Percentiles rank a stretch among this genome's conserved stretches.
Conservation (phyloP, 768 basidiomycete genomes). For the Crassisporium funariophilum region DNA sequence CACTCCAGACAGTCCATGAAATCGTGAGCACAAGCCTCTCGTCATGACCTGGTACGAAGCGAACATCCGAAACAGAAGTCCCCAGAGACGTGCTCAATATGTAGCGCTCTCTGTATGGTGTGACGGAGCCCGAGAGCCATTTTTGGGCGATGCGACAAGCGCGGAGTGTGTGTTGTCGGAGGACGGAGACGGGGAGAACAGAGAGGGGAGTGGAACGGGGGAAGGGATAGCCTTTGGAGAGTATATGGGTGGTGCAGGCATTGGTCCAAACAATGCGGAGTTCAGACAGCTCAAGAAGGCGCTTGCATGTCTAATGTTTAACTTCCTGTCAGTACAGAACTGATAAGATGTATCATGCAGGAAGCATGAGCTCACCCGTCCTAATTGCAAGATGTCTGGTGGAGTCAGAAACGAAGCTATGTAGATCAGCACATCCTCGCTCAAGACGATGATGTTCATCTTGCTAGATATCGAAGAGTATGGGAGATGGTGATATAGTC, state of each 20-base stretch:
- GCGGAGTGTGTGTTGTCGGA: constrained; percentile 45
- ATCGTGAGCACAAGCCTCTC: constrained; percentile 52
- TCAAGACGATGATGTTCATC: no score
- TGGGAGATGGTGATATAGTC: no score
- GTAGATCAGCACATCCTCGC: constrained; percentile 34
- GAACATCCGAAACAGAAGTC: constrained; percentile 52
- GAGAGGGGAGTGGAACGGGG: constrained; percentile 37
- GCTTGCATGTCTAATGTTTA: constrained; percentile 48
- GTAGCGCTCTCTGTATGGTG: constrained; percentile 15
- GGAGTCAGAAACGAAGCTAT: constrained; percentile 35
- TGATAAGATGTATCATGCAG: neutral
- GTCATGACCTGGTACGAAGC: constrained; percentile 49
- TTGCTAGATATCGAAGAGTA: no score
- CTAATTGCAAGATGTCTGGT: constrained; percentile 41
- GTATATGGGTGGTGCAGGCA: constrained; percentile 45
- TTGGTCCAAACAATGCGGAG: constrained; percentile 61
- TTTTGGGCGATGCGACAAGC: constrained; percentile 50
- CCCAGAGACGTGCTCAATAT: constrained; percentile 38
- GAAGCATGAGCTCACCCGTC: constrained; percentile 37
- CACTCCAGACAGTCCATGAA: constrained; percentile 64
- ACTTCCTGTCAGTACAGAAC: neutral
- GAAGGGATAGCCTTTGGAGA: constrained; percentile 53
- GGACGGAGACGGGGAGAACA: constrained; percentile 39
- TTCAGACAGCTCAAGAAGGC: constrained; percentile 44
- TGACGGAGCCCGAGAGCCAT: constrained; percentile 39